Conservation (phyloP, 2,329 filamentous ascomycete species). For the Endothia cerciana region DNA sequence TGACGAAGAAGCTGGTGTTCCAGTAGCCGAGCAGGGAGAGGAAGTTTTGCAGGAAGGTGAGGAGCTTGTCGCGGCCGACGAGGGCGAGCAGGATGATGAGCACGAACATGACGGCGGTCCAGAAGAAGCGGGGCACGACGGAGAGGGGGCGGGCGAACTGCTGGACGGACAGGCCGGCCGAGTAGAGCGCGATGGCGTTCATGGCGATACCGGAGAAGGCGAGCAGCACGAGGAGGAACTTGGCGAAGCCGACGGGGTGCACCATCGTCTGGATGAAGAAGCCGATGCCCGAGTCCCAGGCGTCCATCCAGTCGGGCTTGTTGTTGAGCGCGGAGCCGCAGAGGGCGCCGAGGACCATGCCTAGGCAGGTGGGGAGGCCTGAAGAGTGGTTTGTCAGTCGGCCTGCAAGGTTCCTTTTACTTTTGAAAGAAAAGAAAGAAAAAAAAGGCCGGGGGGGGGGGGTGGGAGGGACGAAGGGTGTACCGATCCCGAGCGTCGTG, state of each 20-base stretch:
- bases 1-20: conserved; percentile 52
- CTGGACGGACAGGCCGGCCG: conserved; percentile 43
- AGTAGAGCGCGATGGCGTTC: conserved; percentile 50
- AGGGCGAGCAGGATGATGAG: conserved; percentile 50
- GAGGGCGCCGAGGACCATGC: conserved; percentile 50
- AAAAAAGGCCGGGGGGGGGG: not conserved
- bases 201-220: conserved; percentile 50
- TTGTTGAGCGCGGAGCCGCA: conserved; percentile 48
- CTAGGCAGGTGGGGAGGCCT: conserved; percentile 51
- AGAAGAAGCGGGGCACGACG: conserved; percentile 50
- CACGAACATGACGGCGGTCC: conserved; percentile 50
- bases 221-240: conserved; percentile 44
- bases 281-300: conserved; percentile 48
- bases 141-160: conserved; percentile 48
- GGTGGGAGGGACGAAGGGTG: conserved; percentile 14
- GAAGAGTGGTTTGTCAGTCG: not conserved
- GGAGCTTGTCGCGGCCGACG: conserved; percentile 47
- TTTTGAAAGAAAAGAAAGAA: not conserved
- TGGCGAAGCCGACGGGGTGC: conserved; percentile 50
- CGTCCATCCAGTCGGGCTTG: conserved; percentile 43
- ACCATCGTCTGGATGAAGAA: conserved; percentile 50
- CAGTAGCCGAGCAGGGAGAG: conserved; percentile 54
- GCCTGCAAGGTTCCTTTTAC: not conserved
- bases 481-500: conserved; percentile 50
- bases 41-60: conserved; percentile 51